phyloP scores from a whole-genome alignment of 1,139 yeast species.

The Eremothecium cymbalariae region DNA sequence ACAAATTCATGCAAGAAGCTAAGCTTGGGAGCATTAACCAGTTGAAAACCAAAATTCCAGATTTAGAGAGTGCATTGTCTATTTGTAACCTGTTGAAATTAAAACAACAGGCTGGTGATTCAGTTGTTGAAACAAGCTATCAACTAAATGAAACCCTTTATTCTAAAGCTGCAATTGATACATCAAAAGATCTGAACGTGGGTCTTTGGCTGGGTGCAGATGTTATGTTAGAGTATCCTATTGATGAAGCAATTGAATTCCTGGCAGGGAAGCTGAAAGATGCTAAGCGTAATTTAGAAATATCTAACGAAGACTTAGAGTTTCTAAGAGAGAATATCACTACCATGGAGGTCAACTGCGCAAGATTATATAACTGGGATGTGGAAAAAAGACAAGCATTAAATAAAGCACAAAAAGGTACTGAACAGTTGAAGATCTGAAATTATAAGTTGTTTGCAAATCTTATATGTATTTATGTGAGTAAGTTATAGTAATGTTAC shows the following conservation, averaged over 20 bases:
- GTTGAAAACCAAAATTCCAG: constrained; percentile 74
- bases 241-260: constrained; percentile 74
- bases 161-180: constrained; percentile 65
- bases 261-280: constrained; percentile 53
- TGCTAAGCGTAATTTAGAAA: constrained; percentile 50
- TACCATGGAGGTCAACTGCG: constrained; percentile 96
- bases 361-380: constrained; percentile 93
- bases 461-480: background rate
- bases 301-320: constrained; percentile 77
- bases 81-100: constrained; percentile 54
- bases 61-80: constrained; percentile 72
- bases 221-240: constrained; percentile 91
- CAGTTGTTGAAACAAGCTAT: constrained; percentile 58
- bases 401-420: constrained; percentile 37
- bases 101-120: constrained; percentile 35
- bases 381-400: constrained; percentile 62
- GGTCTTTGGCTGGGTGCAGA: constrained; percentile 96
- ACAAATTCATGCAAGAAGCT: constrained; percentile 80
- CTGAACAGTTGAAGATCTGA: constrained; percentile 35
- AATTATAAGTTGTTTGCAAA: constrained; percentile 1
- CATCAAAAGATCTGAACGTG: constrained; percentile 48
- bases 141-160: constrained; percentile 89
- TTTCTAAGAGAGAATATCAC: constrained; percentile 88
- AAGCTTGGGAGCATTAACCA: constrained; percentile 62
- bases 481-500: no score